A percentile compares a stretch with the other conserved stretches of the same genome.
Evolutionary conservation across 2,329 filamentous ascomycete species (phyloP).

Genomic region (Fusarium sp.): DNA sequence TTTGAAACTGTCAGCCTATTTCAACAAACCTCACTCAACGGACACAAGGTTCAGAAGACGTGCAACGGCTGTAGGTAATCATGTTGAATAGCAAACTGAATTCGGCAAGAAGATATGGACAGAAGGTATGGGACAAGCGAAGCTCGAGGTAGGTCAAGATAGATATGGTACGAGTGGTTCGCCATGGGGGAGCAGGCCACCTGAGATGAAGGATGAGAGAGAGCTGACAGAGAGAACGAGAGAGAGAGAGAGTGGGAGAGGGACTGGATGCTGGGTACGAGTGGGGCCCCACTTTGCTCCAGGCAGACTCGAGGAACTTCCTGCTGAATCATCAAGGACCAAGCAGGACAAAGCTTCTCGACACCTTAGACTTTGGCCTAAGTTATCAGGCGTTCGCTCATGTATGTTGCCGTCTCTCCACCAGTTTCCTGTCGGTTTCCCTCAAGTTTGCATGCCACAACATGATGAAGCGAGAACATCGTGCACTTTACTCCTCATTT

Average conservation of each 20-base stretch:
- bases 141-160: background rate
- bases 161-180: background rate
- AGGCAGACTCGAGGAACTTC: background rate
- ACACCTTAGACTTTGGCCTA: conserved; percentile 17
- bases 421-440: background rate
- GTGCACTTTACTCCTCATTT: background rate
- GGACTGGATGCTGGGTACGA: background rate
- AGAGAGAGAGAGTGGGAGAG: background rate
- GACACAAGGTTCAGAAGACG: background rate
- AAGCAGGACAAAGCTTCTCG: background rate
- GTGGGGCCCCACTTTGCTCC: background rate
- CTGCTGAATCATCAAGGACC: conserved; percentile 16
- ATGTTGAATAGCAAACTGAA: background rate
- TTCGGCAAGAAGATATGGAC: background rate
- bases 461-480: background rate
- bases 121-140: background rate
- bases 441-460: background rate
- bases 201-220: background rate
- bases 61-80: background rate
- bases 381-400: conserved; percentile 14
- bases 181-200: background rate
- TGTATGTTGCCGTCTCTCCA: background rate
- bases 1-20: background rate
- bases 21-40: background rate
- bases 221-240: background rate